Percentiles rank a stretch among this genome's conserved stretches.
These are phyloP conservation scores for Musa acuminata DNA, from an alignment of 176 grass and related monocot species.

Conservation along the genomic window DNA sequence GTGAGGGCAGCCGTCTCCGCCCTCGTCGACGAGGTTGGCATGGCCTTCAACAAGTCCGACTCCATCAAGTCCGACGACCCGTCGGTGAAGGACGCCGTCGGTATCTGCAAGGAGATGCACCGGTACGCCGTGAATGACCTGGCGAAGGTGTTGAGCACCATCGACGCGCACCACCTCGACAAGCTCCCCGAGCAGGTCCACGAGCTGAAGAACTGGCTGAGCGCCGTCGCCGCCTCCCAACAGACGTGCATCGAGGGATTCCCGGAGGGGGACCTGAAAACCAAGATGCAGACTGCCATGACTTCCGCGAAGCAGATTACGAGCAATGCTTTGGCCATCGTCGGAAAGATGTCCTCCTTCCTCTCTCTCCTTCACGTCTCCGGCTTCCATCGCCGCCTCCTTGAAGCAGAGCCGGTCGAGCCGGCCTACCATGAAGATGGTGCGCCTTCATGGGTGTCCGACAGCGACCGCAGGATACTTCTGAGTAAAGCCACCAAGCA, in stretches of 20 bases:
- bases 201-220: slow-evolving; percentile 15
- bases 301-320: neutral
- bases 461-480: neutral
- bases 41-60: slow-evolving; percentile 49
- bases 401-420: neutral
- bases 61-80: slow-evolving; percentile 45
- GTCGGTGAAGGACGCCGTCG: slow-evolving; percentile 37
- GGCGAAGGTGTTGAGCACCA: slow-evolving; percentile 27
- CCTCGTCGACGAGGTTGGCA: slow-evolving; percentile 35
- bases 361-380: neutral
- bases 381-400: neutral
- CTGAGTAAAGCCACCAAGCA: neutral
- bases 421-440: neutral
- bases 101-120: slow-evolving; percentile 60
- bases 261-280: neutral
- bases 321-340: slow-evolving; percentile 6
- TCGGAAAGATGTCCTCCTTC: neutral
- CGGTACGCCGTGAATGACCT: slow-evolving; percentile 42
- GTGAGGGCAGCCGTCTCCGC: slow-evolving; percentile 39
- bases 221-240: slow-evolving; percentile 6
- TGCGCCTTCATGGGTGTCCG: neutral
- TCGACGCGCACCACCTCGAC: slow-evolving; percentile 33
- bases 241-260: slow-evolving; percentile 16
- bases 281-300: slow-evolving; percentile 6
- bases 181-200: slow-evolving; percentile 2